These are phyloP conservation scores for Arabidopsis lyrata DNA, from an alignment of 441 rosid species.

Conservation along the genomic window DNA sequence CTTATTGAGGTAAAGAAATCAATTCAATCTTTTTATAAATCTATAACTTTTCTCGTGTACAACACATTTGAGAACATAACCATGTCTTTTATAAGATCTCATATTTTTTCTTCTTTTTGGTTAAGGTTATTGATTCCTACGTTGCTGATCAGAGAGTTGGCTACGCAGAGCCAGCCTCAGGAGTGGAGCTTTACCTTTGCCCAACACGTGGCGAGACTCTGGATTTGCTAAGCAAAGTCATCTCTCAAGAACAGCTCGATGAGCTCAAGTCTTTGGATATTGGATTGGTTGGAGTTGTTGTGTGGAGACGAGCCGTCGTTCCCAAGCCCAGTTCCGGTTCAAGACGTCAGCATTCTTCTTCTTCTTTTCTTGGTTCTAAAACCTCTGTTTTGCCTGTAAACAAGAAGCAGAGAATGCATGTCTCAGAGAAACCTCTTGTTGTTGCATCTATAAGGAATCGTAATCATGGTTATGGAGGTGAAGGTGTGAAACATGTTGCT, in stretches of 20 bases:
- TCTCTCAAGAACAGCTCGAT: constrained; percentile 70
- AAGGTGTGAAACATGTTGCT: constrained; percentile 42
- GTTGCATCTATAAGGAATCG: constrained; percentile 26
- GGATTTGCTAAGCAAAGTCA: constrained; percentile 69
- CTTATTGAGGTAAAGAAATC: constrained; percentile 66
- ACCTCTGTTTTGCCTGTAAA: constrained; percentile 44
- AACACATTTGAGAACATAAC: neutral
- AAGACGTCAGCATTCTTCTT: constrained; percentile 41
- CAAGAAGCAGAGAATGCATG: constrained; percentile 39
- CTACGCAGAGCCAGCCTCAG: constrained; percentile 79
- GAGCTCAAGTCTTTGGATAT: constrained; percentile 62
- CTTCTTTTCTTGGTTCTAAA: constrained; percentile 57
- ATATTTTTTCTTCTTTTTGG: constrained; percentile 16
- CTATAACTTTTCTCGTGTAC: neutral
- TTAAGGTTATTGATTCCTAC: constrained; percentile 78
- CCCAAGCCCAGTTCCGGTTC: constrained; percentile 21
- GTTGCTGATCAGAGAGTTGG: constrained; percentile 82
- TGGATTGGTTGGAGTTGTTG: constrained; percentile 91
- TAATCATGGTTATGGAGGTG: constrained; percentile 33
- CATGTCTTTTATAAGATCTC: constrained; percentile 16
- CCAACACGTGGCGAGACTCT: constrained; percentile 66
- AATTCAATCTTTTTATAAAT: constrained; percentile 1
- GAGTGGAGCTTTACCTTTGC: constrained; percentile 86
- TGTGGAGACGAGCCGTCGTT: constrained; percentile 84
- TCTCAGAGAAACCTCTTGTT: constrained; percentile 34